Evolutionary conservation across 352 stramenopile genomes (phyloP).

Genomic region (Thraustochytrium sp.): DNA sequence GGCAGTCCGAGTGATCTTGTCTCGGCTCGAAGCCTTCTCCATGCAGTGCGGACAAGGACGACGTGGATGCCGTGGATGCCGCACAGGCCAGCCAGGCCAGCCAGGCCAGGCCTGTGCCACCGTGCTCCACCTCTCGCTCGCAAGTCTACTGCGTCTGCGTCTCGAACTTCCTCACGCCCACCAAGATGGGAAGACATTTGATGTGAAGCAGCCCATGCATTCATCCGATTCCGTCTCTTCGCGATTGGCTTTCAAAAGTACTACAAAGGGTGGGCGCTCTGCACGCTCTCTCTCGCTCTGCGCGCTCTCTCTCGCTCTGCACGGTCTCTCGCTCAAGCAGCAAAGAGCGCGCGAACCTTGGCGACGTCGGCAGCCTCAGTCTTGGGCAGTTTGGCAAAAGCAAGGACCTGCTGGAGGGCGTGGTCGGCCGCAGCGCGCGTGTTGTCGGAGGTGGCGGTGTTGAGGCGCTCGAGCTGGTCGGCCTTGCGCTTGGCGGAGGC

Average conservation of each 20-base stretch:
- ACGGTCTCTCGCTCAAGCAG: too few species aligned
- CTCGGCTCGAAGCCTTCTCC: neutral
- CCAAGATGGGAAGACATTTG: too few species aligned
- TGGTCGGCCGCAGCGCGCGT: neutral
- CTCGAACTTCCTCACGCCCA: too few species aligned
- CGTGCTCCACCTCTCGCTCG: neutral
- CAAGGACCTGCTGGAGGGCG: neutral
- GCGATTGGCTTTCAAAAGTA: too few species aligned
- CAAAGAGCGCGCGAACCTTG: neutral
- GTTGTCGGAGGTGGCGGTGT: slow-evolving; percentile 48
- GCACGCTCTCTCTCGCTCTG: too few species aligned
- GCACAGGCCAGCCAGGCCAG: neutral
- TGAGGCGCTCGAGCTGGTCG: slow-evolving; percentile 74
- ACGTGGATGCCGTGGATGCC: neutral
- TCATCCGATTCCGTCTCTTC: too few species aligned
- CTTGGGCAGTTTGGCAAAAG: slow-evolving; percentile 6
- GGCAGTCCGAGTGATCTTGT: too few species aligned
- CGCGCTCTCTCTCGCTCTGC: too few species aligned
- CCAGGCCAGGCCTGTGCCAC: neutral
- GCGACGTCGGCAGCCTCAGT: neutral
- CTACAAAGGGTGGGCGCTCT: too few species aligned
- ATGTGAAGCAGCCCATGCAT: too few species aligned
- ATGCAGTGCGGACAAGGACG: neutral
- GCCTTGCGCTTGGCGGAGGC: slow-evolving; percentile 85
- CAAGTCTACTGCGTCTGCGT: too few species aligned